Percentiles rank a stretch among this genome's conserved stretches.
Evolutionary conservation across 768 basidiomycete species (phyloP).

Genomic region (Naganishia friedmannii): DNA sequence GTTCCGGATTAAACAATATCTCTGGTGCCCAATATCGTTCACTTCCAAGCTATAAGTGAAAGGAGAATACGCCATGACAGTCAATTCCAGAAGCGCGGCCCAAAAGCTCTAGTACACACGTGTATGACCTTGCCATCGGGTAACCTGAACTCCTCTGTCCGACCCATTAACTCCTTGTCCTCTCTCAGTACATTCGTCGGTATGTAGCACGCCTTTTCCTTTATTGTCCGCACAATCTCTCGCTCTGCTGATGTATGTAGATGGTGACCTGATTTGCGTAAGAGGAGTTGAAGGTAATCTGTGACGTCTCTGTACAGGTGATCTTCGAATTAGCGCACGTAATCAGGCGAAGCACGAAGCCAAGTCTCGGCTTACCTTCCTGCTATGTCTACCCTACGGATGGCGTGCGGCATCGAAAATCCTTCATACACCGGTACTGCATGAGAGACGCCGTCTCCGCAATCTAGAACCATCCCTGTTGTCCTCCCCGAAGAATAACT

Average conservation of each 20-base stretch:
- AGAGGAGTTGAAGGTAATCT: slow-evolving; percentile 86
- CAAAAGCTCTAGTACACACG: slow-evolving; percentile 55
- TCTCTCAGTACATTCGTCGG: slow-evolving; percentile 90
- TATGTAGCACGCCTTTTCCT: slow-evolving; percentile 96
- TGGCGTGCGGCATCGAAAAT: slow-evolving; percentile 98
- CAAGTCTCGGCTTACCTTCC: slow-evolving; percentile 64
- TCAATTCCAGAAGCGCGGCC: not conserved
- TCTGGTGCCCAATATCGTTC: slow-evolving; percentile 97
- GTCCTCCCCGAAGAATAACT: slow-evolving; percentile 98
- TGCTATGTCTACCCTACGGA: slow-evolving; percentile 90
- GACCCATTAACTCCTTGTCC: slow-evolving; percentile 76
- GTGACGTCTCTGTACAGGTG: slow-evolving; percentile 74
- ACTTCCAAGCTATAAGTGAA: slow-evolving; percentile 68
- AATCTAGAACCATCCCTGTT: slow-evolving; percentile 98
- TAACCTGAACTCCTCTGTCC: slow-evolving; percentile 80
- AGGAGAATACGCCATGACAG: not conserved
- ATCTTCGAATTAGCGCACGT: not conserved
- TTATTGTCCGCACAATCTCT: slow-evolving; percentile 93
- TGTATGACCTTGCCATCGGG: slow-evolving; percentile 93
- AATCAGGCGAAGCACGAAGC: not conserved
- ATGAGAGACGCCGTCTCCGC: slow-evolving; percentile 97
- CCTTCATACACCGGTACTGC: slow-evolving; percentile 98
- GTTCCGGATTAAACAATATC: slow-evolving; percentile 93
- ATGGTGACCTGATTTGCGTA: slow-evolving; percentile 91
- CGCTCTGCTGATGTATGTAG: slow-evolving; percentile 95